A percentile compares a stretch with the other conserved stretches of the same genome.
Evolutionary conservation across 164 flowering plant species (phyloP).

Genomic region (Kingdonia uniflora): DNA sequence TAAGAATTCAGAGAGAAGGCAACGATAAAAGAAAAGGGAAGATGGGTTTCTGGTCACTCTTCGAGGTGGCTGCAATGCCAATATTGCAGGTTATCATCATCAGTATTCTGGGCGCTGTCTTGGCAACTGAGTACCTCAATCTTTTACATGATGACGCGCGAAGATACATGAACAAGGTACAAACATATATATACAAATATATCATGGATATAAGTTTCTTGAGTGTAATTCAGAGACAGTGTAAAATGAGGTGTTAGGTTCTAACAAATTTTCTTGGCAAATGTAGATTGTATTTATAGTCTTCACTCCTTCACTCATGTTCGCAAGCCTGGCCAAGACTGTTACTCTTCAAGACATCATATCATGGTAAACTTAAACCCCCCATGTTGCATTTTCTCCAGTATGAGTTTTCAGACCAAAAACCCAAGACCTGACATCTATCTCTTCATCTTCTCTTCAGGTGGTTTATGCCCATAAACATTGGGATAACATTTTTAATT

Average conservation of each 20-base stretch:
- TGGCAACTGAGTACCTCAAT: slow-evolving; percentile 54
- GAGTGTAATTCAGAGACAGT: not conserved
- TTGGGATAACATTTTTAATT: slow-evolving; percentile 58
- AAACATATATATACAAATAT: too few relatives aligned
- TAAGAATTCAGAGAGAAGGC: too few relatives aligned
- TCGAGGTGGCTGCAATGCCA: slow-evolving; percentile 75
- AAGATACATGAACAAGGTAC: slow-evolving; percentile 63
- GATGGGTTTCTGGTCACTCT: slow-evolving; percentile 72
- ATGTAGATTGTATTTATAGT: slow-evolving; percentile 76
- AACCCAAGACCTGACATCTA: too few relatives aligned
- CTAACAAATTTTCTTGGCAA: not conserved
- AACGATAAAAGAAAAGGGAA: not conserved
- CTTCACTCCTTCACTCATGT: slow-evolving; percentile 76
- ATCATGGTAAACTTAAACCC: slow-evolving; percentile 49
- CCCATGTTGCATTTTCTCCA: not conserved
- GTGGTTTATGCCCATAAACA: slow-evolving; percentile 97
- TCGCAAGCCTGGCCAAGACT: slow-evolving; percentile 66
- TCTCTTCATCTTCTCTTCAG: slow-evolving; percentile 19
- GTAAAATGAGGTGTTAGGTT: not conserved
- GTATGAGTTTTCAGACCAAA: too few relatives aligned
- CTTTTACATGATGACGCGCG: slow-evolving; percentile 57
- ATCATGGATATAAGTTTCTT: not conserved
- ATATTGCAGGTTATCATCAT: slow-evolving; percentile 60
- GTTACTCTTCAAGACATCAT: slow-evolving; percentile 74
- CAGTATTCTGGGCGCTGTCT: slow-evolving; percentile 58